Evolutionary conservation across 495 filamentous ascomycete genomes (phyloP), one percentile per base, ranked within the genome.

Genomic region (Neurospora sp.): DNA sequence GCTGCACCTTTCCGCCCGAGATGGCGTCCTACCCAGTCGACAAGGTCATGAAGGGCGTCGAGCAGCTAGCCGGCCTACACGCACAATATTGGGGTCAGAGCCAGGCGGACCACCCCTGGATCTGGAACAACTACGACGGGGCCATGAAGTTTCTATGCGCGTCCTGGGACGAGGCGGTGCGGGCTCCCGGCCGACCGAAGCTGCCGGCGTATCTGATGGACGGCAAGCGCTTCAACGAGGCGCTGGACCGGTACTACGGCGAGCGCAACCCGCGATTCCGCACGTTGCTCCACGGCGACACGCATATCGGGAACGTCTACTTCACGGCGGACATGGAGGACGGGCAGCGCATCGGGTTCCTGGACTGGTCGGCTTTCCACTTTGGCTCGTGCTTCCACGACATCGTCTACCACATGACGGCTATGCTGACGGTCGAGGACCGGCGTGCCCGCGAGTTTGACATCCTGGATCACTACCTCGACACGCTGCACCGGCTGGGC

Each of bases 371-470:
- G n/a, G 71, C 54, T 2, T 71, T 78, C 41, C 78, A 79, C 18
- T 69, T 79, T 41, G 75, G 75, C 6, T 78, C 78, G 12, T 75
- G 75, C 16, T 78, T 79, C 70, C 77, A 78, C 70, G 78, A 79
- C 39, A 70, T 78, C 10, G 75, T 76, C 35, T 79, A 79, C 39
- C 75, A 76, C 35, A 71, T 77, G 54, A 73, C 74, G 27, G 70
- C 76, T 2, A 76, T 73, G 40, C 20, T 80, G n/a, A 74, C 89
- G 86, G 78, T 91, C 88, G 39, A 91, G 88, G 75, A 91, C 87
- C 82, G 93, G 88, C 14, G 92, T 85, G 8, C 87, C 86, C 75
- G 93, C 85, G 74, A 94, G 83, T 76, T 93, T 92, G 76, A 93
- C 76, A 44, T 89, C 87, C 71, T 92, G 86, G 23, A 92, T 82